Evolutionary conservation across 2,329 filamentous ascomycete species (phyloP).

Genomic region (Chaetomiaceae sp.): DNA sequence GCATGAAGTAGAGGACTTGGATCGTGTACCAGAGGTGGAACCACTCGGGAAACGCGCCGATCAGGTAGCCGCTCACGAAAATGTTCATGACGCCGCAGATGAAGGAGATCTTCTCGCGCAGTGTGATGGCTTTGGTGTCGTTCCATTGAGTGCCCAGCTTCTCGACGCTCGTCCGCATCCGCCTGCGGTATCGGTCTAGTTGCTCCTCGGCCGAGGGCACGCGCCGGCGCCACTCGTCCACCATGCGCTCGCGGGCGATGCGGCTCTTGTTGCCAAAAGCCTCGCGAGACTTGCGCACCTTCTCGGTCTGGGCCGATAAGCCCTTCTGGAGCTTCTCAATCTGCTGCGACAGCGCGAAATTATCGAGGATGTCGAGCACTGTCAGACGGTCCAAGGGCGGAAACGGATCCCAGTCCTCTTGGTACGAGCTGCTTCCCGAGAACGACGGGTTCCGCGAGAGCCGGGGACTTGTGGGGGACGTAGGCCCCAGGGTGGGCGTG

Average conservation of each 20-base stretch:
- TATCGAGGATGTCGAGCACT: constrained; percentile 90
- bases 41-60: constrained; percentile 77
- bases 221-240: constrained; percentile 86
- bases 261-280: constrained; percentile 71
- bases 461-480: constrained; percentile 46
- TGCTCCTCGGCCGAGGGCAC: constrained; percentile 87
- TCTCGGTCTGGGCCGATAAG: constrained; percentile 76
- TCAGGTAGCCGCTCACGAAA: constrained; percentile 90
- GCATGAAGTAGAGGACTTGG: constrained; percentile 93
- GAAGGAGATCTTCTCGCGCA: constrained; percentile 91
- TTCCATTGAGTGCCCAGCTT: constrained; percentile 82
- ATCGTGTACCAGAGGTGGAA: constrained; percentile 91
- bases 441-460: constrained; percentile 76
- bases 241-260: constrained; percentile 79
- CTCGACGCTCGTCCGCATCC: constrained; percentile 86
- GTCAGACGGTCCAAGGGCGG: constrained; percentile 86
- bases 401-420: constrained; percentile 82
- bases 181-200: constrained; percentile 81
- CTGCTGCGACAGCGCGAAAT: constrained; percentile 83
- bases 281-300: constrained; percentile 76
- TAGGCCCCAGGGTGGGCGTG: constrained; percentile 48
- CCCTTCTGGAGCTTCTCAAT: constrained; percentile 86
- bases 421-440: constrained; percentile 78
- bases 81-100: constrained; percentile 96
- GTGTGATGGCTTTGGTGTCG: constrained; percentile 80